Evolutionary conservation across 2,329 filamentous ascomycete genomes (phyloP).

Genomic region (Xylaria sp.): DNA sequence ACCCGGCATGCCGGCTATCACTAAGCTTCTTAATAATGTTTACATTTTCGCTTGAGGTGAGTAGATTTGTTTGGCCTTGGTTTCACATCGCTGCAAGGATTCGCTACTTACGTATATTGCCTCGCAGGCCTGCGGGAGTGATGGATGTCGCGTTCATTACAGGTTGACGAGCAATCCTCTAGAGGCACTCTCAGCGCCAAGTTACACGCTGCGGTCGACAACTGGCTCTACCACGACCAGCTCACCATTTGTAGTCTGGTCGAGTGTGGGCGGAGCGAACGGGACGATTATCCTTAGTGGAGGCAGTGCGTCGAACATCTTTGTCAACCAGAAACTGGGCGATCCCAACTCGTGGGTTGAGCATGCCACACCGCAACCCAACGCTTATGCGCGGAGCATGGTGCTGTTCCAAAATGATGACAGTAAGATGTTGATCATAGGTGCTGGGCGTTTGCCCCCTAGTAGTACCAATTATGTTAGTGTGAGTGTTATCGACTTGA

Average conservation of each 20-base stretch:
- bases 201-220: constrained; percentile 35
- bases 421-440: constrained; percentile 50
- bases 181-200: constrained; percentile 37
- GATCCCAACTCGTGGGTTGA: constrained; percentile 43
- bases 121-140: constrained; percentile 43
- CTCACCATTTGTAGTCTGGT: constrained; percentile 48
- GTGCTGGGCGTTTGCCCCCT: constrained; percentile 52
- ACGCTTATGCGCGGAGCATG: constrained; percentile 42
- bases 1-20: constrained; percentile 55
- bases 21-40: constrained; percentile 65
- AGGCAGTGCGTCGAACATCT: constrained; percentile 42
- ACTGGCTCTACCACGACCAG: constrained; percentile 39
- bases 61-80: not conserved
- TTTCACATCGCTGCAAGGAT: not conserved
- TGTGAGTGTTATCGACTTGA: constrained; percentile 40
- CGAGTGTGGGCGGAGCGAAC: constrained; percentile 42
- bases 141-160: constrained; percentile 46
- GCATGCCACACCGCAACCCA: constrained; percentile 41
- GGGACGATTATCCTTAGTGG: constrained; percentile 47
- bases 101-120: not conserved
- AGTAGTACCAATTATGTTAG: constrained; percentile 52
- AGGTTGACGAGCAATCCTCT: constrained; percentile 42
- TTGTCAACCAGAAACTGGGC: constrained; percentile 44
- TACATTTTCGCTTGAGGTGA: constrained; percentile 63
- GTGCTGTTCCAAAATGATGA: constrained; percentile 38